phyloP scores from a whole-genome alignment of 2,329 filamentous ascomycete species.

The Pseudogymnoascus sp. region DNA sequence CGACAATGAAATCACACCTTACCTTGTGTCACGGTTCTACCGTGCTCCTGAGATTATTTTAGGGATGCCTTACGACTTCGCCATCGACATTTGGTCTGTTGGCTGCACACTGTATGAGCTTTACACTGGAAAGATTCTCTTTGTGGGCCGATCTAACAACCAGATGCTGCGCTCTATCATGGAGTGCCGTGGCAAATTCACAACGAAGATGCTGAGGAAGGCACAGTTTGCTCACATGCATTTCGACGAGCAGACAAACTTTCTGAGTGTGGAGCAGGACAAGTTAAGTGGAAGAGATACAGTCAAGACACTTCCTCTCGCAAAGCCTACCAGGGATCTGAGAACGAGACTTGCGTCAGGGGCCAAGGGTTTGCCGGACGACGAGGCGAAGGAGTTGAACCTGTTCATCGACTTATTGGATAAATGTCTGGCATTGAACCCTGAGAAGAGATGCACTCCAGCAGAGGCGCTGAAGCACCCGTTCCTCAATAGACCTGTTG shows the following conservation, averaged over 20 bases:
- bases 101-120: constrained; percentile 96
- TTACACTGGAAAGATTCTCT: constrained; percentile 95
- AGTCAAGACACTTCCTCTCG: constrained; percentile 58
- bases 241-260: constrained; percentile 80
- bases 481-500: constrained; percentile 52
- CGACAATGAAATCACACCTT: constrained; percentile 88
- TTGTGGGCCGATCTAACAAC: constrained; percentile 92
- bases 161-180: constrained; percentile 96
- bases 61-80: constrained; percentile 91
- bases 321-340: constrained; percentile 74
- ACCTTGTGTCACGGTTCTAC: constrained; percentile 95
- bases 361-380: constrained; percentile 64
- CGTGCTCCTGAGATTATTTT: constrained; percentile 94
- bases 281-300: constrained; percentile 76
- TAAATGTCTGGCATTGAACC: constrained; percentile 80
- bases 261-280: constrained; percentile 77
- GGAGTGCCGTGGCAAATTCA: constrained; percentile 90
- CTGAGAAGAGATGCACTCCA: constrained; percentile 84
- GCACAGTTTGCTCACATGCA: constrained; percentile 69
- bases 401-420: constrained; percentile 84
- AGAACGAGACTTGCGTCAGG: constrained; percentile 71
- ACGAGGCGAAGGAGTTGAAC: constrained; percentile 69
- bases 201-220: constrained; percentile 78
- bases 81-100: constrained; percentile 95
- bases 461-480: constrained; percentile 81